Evolutionary conservation across 2,329 filamentous ascomycete genomes (phyloP).

Genomic region (Thermochaetoides dissita): DNA sequence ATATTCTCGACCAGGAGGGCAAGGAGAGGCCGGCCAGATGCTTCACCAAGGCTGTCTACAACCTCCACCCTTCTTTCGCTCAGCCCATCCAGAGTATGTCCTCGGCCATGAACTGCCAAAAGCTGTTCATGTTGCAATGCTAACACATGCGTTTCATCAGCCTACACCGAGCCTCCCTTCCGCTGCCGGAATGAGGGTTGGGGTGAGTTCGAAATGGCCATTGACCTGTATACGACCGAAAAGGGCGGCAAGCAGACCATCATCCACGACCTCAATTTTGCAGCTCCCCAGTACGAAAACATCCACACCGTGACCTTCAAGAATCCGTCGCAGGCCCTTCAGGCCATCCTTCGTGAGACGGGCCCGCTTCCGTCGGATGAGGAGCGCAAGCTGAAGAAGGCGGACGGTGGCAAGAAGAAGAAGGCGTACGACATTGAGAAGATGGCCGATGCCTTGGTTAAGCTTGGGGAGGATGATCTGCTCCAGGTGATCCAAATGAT

Average conservation of each 20-base stretch:
- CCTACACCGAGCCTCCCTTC: conserved; percentile 75
- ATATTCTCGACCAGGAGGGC: conserved; percentile 70
- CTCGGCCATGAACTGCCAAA: neutral
- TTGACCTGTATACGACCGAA: conserved; percentile 68
- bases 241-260: conserved; percentile 73
- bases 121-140: neutral
- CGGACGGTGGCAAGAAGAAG: conserved; percentile 62
- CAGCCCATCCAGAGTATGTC: conserved; percentile 70
- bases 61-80: conserved; percentile 85
- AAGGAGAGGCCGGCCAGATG: conserved; percentile 69
- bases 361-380: conserved; percentile 72
- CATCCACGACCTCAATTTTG: conserved; percentile 85
- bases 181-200: conserved; percentile 86
- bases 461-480: conserved; percentile 82
- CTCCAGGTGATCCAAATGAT: conserved; percentile 95
- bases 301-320: conserved; percentile 75
- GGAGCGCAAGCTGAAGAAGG: conserved; percentile 50
- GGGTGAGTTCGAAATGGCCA: conserved; percentile 95
- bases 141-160: conserved; percentile 26
- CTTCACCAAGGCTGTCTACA: conserved; percentile 88
- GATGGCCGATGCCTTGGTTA: conserved; percentile 79
- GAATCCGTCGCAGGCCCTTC: conserved; percentile 78
- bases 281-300: conserved; percentile 64
- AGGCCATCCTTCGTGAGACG: conserved; percentile 66
- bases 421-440: conserved; percentile 83